Conservation (phyloP, 2,329 filamentous ascomycete genomes). For the Trichophyton simii region DNA sequence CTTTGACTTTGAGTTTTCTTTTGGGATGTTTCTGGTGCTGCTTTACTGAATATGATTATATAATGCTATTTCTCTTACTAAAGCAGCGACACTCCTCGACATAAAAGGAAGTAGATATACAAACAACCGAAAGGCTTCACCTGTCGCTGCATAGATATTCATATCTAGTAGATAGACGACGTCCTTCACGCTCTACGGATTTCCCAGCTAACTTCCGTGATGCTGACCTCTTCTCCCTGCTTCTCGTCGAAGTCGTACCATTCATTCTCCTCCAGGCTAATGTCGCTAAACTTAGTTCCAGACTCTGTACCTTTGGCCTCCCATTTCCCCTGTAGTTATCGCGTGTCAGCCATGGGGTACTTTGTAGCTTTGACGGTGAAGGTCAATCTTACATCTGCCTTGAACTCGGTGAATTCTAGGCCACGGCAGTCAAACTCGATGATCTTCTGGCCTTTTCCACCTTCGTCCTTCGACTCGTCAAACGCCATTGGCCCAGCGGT, state of each 20-base stretch:
- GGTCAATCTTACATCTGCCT: constrained; percentile 56
- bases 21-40: not conserved
- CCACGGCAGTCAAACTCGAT: constrained; percentile 90
- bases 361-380: not conserved
- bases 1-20: not conserved
- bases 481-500: constrained; percentile 62
- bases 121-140: not conserved
- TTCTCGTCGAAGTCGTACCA: constrained; percentile 99
- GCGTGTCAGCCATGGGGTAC: not conserved
- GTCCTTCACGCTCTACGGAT: constrained; percentile 52
- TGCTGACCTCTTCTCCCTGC: constrained; percentile 77
- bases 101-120: not conserved
- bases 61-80: not conserved
- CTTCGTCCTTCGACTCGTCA: constrained; percentile 17
- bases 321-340: constrained; percentile 62
- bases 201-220: constrained; percentile 80
- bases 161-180: too few species aligned
- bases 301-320: constrained; percentile 71
- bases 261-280: constrained; percentile 79
- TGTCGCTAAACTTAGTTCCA: constrained; percentile 62
- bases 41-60: not conserved
- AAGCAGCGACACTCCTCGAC: not conserved
- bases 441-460: constrained; percentile 59
- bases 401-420: constrained; percentile 82
- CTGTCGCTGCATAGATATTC: not conserved